Percentiles rank a stretch among this genome's conserved stretches.
Conservation (phyloP, 768 basidiomycete genomes). For the Pisolithus microcarpus region DNA sequence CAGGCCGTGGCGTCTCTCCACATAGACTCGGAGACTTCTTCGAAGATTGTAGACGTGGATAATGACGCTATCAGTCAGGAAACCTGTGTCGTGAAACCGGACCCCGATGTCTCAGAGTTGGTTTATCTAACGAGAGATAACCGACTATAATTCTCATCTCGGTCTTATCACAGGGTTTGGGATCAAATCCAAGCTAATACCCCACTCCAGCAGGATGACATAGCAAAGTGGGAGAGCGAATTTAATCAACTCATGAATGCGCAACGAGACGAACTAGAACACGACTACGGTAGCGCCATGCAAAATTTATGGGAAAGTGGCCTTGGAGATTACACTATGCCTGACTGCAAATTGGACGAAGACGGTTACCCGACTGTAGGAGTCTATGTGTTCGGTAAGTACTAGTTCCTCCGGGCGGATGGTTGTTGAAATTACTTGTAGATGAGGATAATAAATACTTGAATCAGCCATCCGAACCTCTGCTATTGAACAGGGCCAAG, state of each 20-base stretch:
- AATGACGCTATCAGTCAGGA: slow-evolving; percentile 35
- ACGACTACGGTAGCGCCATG: slow-evolving; percentile 56
- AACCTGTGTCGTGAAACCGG: slow-evolving; percentile 16
- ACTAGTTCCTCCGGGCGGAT: background rate
- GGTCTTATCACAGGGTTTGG: slow-evolving; percentile 45
- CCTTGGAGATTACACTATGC: slow-evolving; percentile 34
- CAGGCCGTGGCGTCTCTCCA: slow-evolving; percentile 52
- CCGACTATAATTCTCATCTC: slow-evolving; percentile 2
- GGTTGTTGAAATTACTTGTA: slow-evolving; percentile 23
- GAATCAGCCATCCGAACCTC: slow-evolving; percentile 42
- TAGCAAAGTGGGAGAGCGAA: slow-evolving; percentile 78
- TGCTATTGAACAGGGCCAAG: slow-evolving; percentile 65
- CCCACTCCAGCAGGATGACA: slow-evolving; percentile 52
- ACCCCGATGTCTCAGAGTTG: slow-evolving; percentile 49
- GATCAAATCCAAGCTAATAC: slow-evolving; percentile 49
- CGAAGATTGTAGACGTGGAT: slow-evolving; percentile 49
- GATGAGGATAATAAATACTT: slow-evolving; percentile 70
- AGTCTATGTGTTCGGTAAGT: slow-evolving; percentile 72
- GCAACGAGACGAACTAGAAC: slow-evolving; percentile 58
- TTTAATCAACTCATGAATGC: slow-evolving; percentile 71
- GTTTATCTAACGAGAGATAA: slow-evolving; percentile 12
- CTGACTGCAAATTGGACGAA: slow-evolving; percentile 48
- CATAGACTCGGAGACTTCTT: slow-evolving; percentile 34
- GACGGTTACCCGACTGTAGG: slow-evolving; percentile 72
- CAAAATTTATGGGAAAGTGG: slow-evolving; percentile 58